Base-by-base conservation (phyloP, 495 filamentous ascomycete genomes). In the Aspergillus cavernicola region DNA sequence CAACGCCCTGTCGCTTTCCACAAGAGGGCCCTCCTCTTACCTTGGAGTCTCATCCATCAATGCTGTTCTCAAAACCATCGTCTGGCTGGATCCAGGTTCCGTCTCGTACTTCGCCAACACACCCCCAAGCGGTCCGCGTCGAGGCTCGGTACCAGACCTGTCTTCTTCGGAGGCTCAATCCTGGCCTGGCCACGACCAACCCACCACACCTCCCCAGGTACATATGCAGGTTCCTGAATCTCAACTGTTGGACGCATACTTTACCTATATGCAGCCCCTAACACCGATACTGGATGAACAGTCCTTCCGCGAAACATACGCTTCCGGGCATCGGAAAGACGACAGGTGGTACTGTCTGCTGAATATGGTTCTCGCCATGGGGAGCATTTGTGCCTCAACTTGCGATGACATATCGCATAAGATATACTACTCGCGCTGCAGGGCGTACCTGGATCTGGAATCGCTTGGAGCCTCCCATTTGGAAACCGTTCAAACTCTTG, bases 31-130 rank as follows among this genome's bases (percentile, higher is more conserved):
- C 51, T 83, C 86, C 8, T 91, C 88, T 9, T 92, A 91, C 58
- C 74, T 92, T 1, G 88, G 88, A 6, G 82, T 87, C n/a, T 90
- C 87, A 0, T 92, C 88, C 16, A 86, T 92, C 58, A 87, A 87
- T 58, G 87, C 88, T 0, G 86, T 86, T 8, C 76, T 92, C 19
- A 86, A 89, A 68, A 88, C 90, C 44, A 90, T 92, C 67, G 79
- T 89, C 54, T 87, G 84, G 72, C 80, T 87, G 28, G 85, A 86
- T 47, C 88, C 88, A 4, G 77, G 75, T 19, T 76, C 84, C 18
- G 65, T 80, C 29, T 72, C 75, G 15, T 83, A 81, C 13, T 81
- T 89, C 42, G 67, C 73, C 8, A 69, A 69, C 42, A 69, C 61
- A 29, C 65, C 72, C 10, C 60, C 66, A 1, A 65, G 59, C 10